Percentiles rank a stretch among this genome's conserved stretches.
Conservation (phyloP, 306 rosid genomes). For the Argentina anserina region DNA sequence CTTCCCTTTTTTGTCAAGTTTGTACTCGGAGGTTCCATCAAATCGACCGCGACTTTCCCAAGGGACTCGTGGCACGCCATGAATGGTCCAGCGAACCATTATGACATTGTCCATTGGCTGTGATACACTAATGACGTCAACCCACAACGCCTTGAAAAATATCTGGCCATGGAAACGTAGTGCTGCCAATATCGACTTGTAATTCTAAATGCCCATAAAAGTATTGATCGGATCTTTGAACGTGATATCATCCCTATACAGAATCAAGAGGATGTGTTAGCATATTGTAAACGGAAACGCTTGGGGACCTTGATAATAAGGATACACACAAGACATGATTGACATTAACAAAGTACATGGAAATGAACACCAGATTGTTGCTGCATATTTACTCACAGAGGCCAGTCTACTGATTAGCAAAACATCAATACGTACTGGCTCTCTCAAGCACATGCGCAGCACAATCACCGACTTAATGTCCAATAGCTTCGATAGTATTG, state of each 20-base stretch:
- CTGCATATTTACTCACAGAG: not conserved
- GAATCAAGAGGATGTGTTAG: not conserved
- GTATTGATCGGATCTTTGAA: slow-evolving; percentile 83
- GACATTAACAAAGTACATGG: not conserved
- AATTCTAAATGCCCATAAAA: slow-evolving; percentile 71
- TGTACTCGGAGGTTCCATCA: slow-evolving; percentile 83
- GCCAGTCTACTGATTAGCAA: not conserved
- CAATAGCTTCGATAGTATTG: too few relatives aligned
- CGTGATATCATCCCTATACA: slow-evolving; percentile 77
- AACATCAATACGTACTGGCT: not conserved
- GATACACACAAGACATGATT: not conserved
- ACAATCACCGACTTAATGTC: too few relatives aligned
- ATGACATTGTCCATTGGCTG: slow-evolving; percentile 74
- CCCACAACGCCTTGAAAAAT: slow-evolving; percentile 78
- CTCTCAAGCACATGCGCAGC: not conserved
- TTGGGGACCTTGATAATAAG: not conserved
- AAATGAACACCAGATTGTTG: not conserved
- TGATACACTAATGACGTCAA: slow-evolving; percentile 64
- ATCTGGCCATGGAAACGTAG: slow-evolving; percentile 72
- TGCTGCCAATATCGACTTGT: slow-evolving; percentile 77
- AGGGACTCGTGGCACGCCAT: slow-evolving; percentile 82
- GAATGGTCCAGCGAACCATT: slow-evolving; percentile 86
- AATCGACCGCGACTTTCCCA: slow-evolving; percentile 88
- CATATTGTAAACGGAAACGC: not conserved
- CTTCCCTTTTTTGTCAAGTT: slow-evolving; percentile 86